Conservation (phyloP, 768 basidiomycete species). For the Chalciporus pseudorubinellus region DNA sequence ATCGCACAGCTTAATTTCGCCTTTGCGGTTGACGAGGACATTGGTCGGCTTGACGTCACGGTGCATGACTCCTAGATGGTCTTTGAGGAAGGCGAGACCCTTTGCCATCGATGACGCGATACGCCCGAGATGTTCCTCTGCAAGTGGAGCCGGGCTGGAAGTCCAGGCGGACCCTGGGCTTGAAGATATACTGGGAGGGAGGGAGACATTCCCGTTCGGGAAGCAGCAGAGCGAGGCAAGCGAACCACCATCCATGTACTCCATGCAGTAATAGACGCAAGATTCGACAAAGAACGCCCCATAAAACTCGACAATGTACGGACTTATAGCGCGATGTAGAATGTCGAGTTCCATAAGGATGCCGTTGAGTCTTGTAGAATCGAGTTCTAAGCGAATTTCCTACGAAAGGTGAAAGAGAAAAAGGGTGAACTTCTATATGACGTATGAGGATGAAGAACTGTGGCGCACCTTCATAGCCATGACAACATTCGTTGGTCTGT, state of each 20-base stretch:
- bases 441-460: neutral
- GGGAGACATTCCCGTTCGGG: conserved; percentile 39
- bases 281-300: conserved; percentile 99
- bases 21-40: conserved; percentile 84
- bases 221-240: conserved; percentile 70
- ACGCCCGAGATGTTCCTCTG: conserved; percentile 78
- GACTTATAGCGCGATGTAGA: conserved; percentile 87
- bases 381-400: conserved; percentile 98
- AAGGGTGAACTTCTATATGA: conserved; percentile 9
- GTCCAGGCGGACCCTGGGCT: conserved; percentile 35
- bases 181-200: conserved; percentile 32
- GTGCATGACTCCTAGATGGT: conserved; percentile 86
- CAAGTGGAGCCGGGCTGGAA: conserved; percentile 39
- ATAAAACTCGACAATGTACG: conserved; percentile 96
- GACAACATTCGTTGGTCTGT: conserved; percentile 89
- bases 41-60: conserved; percentile 92
- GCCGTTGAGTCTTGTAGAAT: conserved; percentile 87
- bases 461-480: conserved; percentile 96
- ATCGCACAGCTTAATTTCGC: conserved; percentile 92
- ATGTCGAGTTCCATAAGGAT: conserved; percentile 99
- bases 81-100: conserved; percentile 94
- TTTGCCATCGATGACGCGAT: conserved; percentile 81
- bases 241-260: conserved; percentile 98
- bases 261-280: conserved; percentile 99
- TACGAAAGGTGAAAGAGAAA: conserved; percentile 30